Base-by-base conservation (phyloP, 768 basidiomycete species). In the Suillus tomentosus region DNA sequence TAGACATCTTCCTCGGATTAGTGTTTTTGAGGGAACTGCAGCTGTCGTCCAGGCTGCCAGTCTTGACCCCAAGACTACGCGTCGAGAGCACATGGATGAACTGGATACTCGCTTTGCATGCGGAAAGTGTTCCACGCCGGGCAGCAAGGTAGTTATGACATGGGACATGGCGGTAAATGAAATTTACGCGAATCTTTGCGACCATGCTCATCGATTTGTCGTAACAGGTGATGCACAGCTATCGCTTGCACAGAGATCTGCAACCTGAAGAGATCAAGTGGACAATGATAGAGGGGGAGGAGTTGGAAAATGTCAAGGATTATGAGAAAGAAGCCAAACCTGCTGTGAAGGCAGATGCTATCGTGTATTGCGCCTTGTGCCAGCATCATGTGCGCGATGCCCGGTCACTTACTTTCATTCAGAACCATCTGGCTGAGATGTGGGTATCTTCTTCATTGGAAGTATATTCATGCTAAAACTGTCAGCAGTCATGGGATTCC, bases 51-150 rank as follows among this genome's bases (percentile, higher is more conserved):
- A 17, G 34, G 37, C 37, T 11, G 24, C 34, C 17, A 31, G 27
- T 17, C 31, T 59, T 59, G 54, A 61, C 37, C 60, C 55, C 5
- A 50, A 22, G 60, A 61, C 60, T 19, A 14, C 60, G 15, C 43
- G 34, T 39, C 34, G n/a, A 22, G 54, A 61, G 31, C 53, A 61
- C 19, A 61, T 61, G 60, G 31, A 61, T 34, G 14, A 13, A 14
- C 37, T 61, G n/a, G 54, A 61, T 59, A 14, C 60, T 61, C 43
- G 43, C 17, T 59, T 61, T 58, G 43, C 48, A 50, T 61, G 60
- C 8, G 48, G 55, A 59, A 19, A 17, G 17, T 58, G 57, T 58
- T 58, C 57, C 27, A 42, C 57, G 24, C 40, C 40, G 3, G 57
- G 40, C 27, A 58, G 10, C 27, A 58, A 42, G 57, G 57, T 58